phyloP scores from a whole-genome alignment of 2,329 filamentous ascomycete genomes.

The Botrytis galanthina region DNA sequence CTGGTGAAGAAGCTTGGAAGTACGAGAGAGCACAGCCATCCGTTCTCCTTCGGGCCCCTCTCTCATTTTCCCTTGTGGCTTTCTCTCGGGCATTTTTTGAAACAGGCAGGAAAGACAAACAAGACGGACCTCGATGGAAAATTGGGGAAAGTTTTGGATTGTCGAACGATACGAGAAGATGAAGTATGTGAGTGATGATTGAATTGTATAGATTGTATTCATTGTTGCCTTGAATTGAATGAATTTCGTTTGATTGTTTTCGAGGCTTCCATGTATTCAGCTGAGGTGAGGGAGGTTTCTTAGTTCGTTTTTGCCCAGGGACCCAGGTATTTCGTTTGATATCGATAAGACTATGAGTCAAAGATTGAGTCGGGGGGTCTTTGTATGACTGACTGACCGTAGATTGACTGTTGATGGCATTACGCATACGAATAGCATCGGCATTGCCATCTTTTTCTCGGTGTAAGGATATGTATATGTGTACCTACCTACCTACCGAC shows the following conservation, averaged over 20 bases:
- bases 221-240: background rate
- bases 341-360: constrained; percentile 7
- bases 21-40: constrained; percentile 4
- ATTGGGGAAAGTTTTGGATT: background rate
- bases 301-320: background rate
- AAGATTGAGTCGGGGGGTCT: background rate
- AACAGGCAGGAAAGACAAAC: constrained; percentile 1
- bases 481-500: background rate
- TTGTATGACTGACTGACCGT: background rate
- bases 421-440: background rate
- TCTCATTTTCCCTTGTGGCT: background rate
- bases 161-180: background rate
- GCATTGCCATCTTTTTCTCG: background rate
- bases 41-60: background rate
- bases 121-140: background rate
- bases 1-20: background rate
- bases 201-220: background rate
- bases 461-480: background rate
- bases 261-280: background rate
- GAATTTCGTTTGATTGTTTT: background rate
- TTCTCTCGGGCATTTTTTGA: constrained; percentile 5
- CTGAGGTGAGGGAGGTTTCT: background rate
- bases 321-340: background rate
- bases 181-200: background rate
- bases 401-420: background rate